Base-by-base conservation (phyloP, 1,284 basidiomycete genomes). In the Cutaneotrichosporon dermatis region DNA sequence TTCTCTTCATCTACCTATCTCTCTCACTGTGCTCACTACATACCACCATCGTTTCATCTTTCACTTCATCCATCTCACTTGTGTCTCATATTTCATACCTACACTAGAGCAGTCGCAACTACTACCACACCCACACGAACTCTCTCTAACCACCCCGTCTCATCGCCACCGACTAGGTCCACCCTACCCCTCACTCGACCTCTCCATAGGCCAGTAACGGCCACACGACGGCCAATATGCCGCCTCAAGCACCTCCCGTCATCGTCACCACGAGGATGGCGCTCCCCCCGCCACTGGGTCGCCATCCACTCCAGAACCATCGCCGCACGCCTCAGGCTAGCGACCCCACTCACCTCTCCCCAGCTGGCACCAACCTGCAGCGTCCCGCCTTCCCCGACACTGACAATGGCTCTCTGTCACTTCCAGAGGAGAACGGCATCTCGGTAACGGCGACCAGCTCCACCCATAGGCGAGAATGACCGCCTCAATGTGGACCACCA, bases 371-470 rank as follows among this genome's bases (percentile, higher is more conserved):
- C 43, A 59, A 57, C 25, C 61, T 58, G 60, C 33, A 7, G 60
- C 69, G 65, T 57, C 8, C 72, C 73, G 1, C 72, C 73, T 42
- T 75, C 74, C 4, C 74, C 74, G 6, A 73, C 74, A 1, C 58
- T 74, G 16, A 73, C 45, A 68, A 60, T 58, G 64, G 65, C 13
- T 70, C 71, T 71, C 71, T 4, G 71, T 72, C 72, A 72, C 44
- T 72, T 74, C 45, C 63, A 8, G 70, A 73, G n/a, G 69, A 74
- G 42, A 49, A 63, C 10, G 61, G 57, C 13, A 62, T 69, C 2
- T 64, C 87, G 11, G 83, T 15, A 79, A 78, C 33, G 80, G 77
- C 42, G 87, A 83, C 2, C 85, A 85, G 2, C 79, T 88, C 5
- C 73, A 80, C 77, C 88, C 11, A 80, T 88, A 35, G 80, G 79